Percentiles rank a stretch among this genome's conserved stretches.
These are phyloP conservation scores for Phtheirospermum japonicum DNA, from an alignment of 257 asterid species.

Conservation along the genomic window DNA sequence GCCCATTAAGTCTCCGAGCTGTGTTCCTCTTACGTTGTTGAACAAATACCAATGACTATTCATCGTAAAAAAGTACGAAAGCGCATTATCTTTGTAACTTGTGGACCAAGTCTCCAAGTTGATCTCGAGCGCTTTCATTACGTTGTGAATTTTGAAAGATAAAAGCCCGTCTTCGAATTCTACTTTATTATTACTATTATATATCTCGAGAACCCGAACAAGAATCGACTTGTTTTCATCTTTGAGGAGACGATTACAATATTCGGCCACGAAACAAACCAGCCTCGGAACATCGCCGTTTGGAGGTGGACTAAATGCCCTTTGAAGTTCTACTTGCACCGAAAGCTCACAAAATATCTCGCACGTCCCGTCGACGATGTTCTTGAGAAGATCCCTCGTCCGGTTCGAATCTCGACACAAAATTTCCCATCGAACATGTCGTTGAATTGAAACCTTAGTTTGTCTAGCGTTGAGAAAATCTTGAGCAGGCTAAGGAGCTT, in stretches of 20 bases:
- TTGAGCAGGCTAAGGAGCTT: conserved; percentile 69
- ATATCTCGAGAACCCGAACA: conserved; percentile 58
- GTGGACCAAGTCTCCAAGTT: conserved; percentile 70
- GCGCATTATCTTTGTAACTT: conserved; percentile 41
- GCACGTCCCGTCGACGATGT: conserved; percentile 55
- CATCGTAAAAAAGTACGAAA: conserved; percentile 67
- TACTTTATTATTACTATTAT: conserved; percentile 44
- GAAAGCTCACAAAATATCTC: conserved; percentile 68
- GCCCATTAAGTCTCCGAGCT: conserved; percentile 77
- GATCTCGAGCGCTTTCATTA: conserved; percentile 49
- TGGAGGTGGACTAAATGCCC: conserved; percentile 48
- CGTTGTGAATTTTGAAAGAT: conserved; percentile 45
- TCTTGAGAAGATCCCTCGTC: conserved; percentile 67
- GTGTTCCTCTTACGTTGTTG: conserved; percentile 48
- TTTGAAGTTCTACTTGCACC: conserved; percentile 69
- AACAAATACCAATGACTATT: conserved; percentile 57
- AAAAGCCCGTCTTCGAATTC: conserved; percentile 38
- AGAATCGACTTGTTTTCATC: conserved; percentile 56
- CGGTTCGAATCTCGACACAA: conserved; percentile 50
- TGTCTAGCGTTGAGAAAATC: conserved; percentile 63
- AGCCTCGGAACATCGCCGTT: conserved; percentile 67
- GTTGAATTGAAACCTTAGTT: conserved; percentile 65
- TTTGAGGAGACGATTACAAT: conserved; percentile 63
- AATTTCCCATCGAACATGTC: conserved; percentile 57
- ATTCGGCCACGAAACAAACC: conserved; percentile 57